Base-by-base conservation (phyloP, 306 rosid species). In the Hylodesmum podocarpum region DNA sequence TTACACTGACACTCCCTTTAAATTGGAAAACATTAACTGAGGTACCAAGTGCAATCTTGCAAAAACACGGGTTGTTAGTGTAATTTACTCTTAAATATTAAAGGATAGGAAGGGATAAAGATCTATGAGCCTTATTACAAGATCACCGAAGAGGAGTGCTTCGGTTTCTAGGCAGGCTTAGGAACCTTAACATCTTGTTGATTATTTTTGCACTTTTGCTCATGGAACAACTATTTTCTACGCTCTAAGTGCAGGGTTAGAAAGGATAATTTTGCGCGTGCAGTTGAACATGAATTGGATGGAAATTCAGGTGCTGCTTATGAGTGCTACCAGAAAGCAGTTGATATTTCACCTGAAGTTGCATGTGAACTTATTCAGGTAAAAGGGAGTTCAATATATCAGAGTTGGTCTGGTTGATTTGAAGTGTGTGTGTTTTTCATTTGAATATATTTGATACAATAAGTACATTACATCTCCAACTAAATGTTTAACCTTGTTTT, bases 301-400 rank as follows among this genome's bases (percentile, higher is more conserved):
- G 98, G 97, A 73, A 94, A 92, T 84, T 84, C 91, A 53, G 2
- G 95, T 79, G 97, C 96, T 57, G 96, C 98, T 2, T 94, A 77
- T 13, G 96, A 92, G 81, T 94, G 98, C 87, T 92, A 89, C 87
- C 98, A 94, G 84, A 94, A 94, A 88, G 95, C 98, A 31, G 92
- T 92, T 80, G 98, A 95, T 82, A 95, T 95, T 72, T 89, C 98
- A 22, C 97, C 98, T 66, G 78, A 22, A 6, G 77, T 95, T 85
- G 98, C 98, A 2, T 16, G 72, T 13, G 91, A 87, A 3, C 83
- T 95, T 33, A 95, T 95, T 75, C 97, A 90, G 93, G 97, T 92
- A 70, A 55, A 64, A 67, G 13, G 36, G 19, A 24, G n/a, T 76
- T 78, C 67, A 13, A 33, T 19, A 70, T 46, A 69, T 73, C 16